phyloP scores from a whole-genome alignment of 192 early-diverging fungal species.

The Obelidium mucronatum region DNA sequence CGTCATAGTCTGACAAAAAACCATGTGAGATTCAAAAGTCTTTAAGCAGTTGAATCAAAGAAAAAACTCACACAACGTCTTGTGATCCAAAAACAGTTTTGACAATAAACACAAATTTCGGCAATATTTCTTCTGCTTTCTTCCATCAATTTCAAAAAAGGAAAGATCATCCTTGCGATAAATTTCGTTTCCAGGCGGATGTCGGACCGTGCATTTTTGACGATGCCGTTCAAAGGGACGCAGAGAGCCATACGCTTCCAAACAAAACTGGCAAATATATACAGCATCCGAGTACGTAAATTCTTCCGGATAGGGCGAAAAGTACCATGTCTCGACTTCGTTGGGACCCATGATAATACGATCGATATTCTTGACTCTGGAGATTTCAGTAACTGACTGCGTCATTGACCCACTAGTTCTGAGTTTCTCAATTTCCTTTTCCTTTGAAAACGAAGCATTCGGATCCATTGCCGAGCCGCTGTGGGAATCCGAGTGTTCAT shows the following conservation, averaged over 20 bases:
- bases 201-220: slow-evolving; percentile 84
- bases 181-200: slow-evolving; percentile 99
- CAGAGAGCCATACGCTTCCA: slow-evolving; percentile 79
- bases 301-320: slow-evolving; percentile 95
- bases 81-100: slow-evolving; percentile 98
- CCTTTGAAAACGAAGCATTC: slow-evolving; percentile 78
- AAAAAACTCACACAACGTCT: slow-evolving; percentile 70
- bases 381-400: slow-evolving; percentile 91
- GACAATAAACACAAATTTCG: slow-evolving; percentile 95
- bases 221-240: slow-evolving; percentile 85
- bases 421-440: slow-evolving; percentile 96
- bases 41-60: background rate
- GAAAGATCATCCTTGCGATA: slow-evolving; percentile 89
- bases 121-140: slow-evolving; percentile 92
- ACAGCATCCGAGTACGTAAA: slow-evolving; percentile 78
- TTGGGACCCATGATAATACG: slow-evolving; percentile 90
- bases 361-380: slow-evolving; percentile 95
- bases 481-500: background rate
- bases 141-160: slow-evolving; percentile 98
- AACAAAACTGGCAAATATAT: slow-evolving; percentile 97
- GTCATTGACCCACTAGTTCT: slow-evolving; percentile 95
- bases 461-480: background rate
- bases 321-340: slow-evolving; percentile 98
- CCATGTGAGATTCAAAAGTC: too few species aligned
- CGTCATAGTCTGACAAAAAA: slow-evolving; percentile 90